Evolutionary conservation across 139 green algal genomes (phyloP).

Genomic region (Auxenochlorella pyrenoidosa): DNA sequence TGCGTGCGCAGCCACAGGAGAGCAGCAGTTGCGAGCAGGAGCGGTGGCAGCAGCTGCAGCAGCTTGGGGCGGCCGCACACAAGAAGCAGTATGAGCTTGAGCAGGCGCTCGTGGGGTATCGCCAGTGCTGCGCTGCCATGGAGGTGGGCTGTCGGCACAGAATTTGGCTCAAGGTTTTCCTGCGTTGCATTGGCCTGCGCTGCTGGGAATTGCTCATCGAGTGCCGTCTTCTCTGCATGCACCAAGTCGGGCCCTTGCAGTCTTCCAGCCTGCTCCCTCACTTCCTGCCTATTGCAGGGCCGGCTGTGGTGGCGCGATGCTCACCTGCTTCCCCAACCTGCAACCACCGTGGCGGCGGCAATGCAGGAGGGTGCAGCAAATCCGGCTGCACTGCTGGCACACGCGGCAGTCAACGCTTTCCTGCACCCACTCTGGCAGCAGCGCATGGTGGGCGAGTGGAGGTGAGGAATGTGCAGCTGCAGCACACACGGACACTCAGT

Average conservation of each 20-base stretch:
- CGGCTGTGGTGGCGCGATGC: conserved; percentile 25
- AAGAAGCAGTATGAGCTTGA: neutral
- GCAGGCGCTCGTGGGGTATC: neutral
- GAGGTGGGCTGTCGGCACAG: neutral
- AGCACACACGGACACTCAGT: too few species aligned
- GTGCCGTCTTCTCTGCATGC: neutral
- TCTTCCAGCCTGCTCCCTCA: neutral
- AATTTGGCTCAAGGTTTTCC: too few species aligned
- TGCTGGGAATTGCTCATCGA: neutral
- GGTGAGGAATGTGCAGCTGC: neutral
- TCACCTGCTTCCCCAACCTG: conserved; percentile 12
- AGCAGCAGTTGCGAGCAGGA: neutral
- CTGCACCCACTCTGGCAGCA: conserved; percentile 18
- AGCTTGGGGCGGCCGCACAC: neutral
- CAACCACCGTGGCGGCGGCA: neutral
- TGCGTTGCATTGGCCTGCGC: neutral
- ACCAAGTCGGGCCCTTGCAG: neutral
- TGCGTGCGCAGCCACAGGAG: neutral
- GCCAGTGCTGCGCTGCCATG: neutral
- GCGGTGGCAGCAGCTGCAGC: neutral
- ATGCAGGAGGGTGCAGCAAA: neutral
- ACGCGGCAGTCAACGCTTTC: conserved; percentile 10
- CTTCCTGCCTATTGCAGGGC: neutral
- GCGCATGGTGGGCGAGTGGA: neutral
- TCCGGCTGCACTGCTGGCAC: neutral